Conservation (phyloP, 1,139 yeast species). For the Taphrina flavorubra region DNA sequence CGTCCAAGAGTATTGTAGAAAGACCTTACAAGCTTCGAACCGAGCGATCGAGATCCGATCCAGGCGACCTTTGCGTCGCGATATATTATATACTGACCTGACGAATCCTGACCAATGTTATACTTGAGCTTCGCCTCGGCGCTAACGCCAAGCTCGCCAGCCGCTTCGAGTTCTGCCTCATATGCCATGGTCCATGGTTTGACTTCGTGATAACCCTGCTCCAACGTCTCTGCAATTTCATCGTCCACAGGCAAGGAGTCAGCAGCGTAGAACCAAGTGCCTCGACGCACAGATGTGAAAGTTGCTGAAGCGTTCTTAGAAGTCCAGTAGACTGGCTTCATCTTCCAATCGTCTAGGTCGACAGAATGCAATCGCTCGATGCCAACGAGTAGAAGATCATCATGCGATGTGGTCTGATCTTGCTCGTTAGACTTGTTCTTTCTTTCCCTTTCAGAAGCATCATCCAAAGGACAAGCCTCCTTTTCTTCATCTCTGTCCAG, state of each 20-base stretch:
- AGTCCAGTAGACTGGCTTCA: slow-evolving; percentile 54
- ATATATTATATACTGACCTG: slow-evolving; percentile 24
- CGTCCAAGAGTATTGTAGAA: slow-evolving; percentile 27
- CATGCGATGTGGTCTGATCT: not conserved
- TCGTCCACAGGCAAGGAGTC: slow-evolving; percentile 53
- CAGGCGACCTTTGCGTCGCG: slow-evolving; percentile 24
- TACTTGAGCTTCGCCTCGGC: slow-evolving; percentile 49
- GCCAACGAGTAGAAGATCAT: slow-evolving; percentile 50
- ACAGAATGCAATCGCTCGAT: slow-evolving; percentile 52
- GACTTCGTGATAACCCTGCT: slow-evolving; percentile 48
- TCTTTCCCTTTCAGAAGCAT: not conserved
- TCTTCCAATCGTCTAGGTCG: slow-evolving; percentile 45
- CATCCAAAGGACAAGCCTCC: not conserved
- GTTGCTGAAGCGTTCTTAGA: slow-evolving; percentile 44
- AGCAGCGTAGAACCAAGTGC: slow-evolving; percentile 52
- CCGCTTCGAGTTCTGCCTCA: slow-evolving; percentile 50
- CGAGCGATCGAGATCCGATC: slow-evolving; percentile 22
- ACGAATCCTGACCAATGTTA: slow-evolving; percentile 4
- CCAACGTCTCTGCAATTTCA: slow-evolving; percentile 50
- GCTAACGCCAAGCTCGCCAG: slow-evolving; percentile 50
- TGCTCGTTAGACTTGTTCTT: not conserved
- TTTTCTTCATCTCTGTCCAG: not conserved
- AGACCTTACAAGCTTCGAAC: slow-evolving; percentile 18
- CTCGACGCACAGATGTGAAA: slow-evolving; percentile 48
- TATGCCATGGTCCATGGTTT: slow-evolving; percentile 52